Evolutionary conservation across 257 asterid genomes (phyloP), one percentile per base, ranked within the genome.

Genomic region (Ilex asprella): DNA sequence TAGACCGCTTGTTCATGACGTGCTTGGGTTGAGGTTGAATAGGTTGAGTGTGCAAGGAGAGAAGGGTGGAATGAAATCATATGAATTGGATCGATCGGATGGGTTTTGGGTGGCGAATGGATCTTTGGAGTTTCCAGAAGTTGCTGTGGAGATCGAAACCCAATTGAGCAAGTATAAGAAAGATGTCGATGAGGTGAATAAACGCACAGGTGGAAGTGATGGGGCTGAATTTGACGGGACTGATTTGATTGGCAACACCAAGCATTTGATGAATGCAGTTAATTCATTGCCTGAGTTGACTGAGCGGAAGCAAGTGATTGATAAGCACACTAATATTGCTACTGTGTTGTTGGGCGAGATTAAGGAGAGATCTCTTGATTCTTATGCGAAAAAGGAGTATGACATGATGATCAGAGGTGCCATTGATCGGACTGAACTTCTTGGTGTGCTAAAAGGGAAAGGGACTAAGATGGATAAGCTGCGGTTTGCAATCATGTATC

Each of bases 281-380:
- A 93, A 85, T 62, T 89, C 96, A 15, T 85, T 93, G 65, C 99
- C 99, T 12, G 99, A 93, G 72, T 73, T 92, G 83, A 92, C 95
- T 29, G 95, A 89, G 64, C 68, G 94, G 66, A 89, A 89, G 75
- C 87, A 84, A 67, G 85, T 84, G 58, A 89, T 89, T 52, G 95
- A 89, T 68, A 89, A 85, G 78, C 95, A 89, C 76, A 86, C 97
- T 12, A 89, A 85, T 43, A 89, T 89, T 52, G 99, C 97, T 41
- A 89, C 97, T 47, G 89, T 84, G 7, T 76, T 87, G 75, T 62
- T 83, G 74, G 84, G 83, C 1, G 88, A 77, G 72, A 86, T 86
- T 70, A 86, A 86, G 83, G 91, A 81, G 68, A 76, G 91, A 66
- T 75, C 88, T 50, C 76, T 93, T 12, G 96, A 93, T 75, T 80